Evolutionary conservation across 371 early-diverging fungal genomes (phyloP), one percentile per base, ranked within the genome.

Genomic region (Mucor saturninus): DNA sequence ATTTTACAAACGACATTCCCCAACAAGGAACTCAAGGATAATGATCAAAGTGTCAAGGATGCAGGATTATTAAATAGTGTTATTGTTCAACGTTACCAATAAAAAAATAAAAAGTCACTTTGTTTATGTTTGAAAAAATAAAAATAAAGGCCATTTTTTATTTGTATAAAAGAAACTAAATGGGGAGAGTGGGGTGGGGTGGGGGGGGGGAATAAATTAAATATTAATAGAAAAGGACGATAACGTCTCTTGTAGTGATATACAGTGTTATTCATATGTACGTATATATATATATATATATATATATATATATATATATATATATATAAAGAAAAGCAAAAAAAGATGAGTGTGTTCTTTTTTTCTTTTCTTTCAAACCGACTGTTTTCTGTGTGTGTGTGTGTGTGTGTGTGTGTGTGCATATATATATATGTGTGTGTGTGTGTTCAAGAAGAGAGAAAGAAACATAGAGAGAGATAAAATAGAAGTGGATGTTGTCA

Each of bases 31-130:
- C 77, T 96, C 29, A 69, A 67, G 7, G 90, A 96, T 64, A 79
- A 85, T 26, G 59, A 68, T 5, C 76, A 76, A 50, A 93, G 95
- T 0, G 54, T 97, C 42, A 86, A 87, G 63, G 93, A 91, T 14
- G 92, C 95, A 6, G 91, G 90, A 10, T 80, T 98, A 60, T 69
- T 93, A 67, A 96, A 95, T 61, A 79, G 95, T 28, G 95, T 93
- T 6, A 82, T 98, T 59, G 84, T 93, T 42, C 98, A 97, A 65
- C 81, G 89, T 54, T 83, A 78, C 39, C 67, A 78, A 68, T 91
- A 86, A 75, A 59, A 51, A 40, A 56, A 64, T 21, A 42, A 43
- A 46, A 50, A 11, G 11, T 10, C 30, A 26, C 3, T 50, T 50
- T 50, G 21, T 42, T 42, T 42, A 42, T 42, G 6, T 4, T 9